A percentile compares a stretch with the other conserved stretches of the same genome.
phyloP scores from a whole-genome alignment of 2,329 filamentous ascomycete genomes.

The Colletotrichum sp. region DNA sequence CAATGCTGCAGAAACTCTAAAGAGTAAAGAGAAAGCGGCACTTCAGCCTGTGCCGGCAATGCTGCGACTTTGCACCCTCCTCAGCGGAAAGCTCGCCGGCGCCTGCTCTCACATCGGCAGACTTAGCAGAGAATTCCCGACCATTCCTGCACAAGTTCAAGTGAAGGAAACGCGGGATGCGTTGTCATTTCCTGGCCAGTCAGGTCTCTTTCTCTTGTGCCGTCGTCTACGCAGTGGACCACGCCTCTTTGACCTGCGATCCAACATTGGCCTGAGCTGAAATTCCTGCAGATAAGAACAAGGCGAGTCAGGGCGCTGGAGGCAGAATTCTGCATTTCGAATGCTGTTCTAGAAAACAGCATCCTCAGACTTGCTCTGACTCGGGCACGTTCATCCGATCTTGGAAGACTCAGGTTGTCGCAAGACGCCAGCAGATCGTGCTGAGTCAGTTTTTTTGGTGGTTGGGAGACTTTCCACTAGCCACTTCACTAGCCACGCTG shows the following conservation, averaged over 20 bases:
- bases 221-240: neutral
- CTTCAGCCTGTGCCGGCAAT: neutral
- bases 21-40: neutral
- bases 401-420: neutral
- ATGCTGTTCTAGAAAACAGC: neutral
- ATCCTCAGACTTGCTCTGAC: constrained; percentile 3
- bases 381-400: constrained; percentile 9
- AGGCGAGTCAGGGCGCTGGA: neutral
- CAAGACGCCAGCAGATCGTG: neutral
- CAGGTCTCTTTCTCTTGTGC: neutral
- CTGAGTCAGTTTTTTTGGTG: constrained; percentile 6
- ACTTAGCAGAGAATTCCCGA: neutral
- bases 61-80: neutral
- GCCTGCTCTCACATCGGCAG: neutral
- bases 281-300: neutral
- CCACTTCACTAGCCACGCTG: neutral
- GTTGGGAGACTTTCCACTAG: neutral
- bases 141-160: neutral
- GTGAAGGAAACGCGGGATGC: neutral
- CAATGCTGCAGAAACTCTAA: neutral
- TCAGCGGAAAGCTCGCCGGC: neutral
- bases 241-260: neutral
- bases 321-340: neutral
- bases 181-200: neutral
- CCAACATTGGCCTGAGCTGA: neutral